Base-by-base conservation (phyloP, 345 rosid species). In the Arabis hirsuta region DNA sequence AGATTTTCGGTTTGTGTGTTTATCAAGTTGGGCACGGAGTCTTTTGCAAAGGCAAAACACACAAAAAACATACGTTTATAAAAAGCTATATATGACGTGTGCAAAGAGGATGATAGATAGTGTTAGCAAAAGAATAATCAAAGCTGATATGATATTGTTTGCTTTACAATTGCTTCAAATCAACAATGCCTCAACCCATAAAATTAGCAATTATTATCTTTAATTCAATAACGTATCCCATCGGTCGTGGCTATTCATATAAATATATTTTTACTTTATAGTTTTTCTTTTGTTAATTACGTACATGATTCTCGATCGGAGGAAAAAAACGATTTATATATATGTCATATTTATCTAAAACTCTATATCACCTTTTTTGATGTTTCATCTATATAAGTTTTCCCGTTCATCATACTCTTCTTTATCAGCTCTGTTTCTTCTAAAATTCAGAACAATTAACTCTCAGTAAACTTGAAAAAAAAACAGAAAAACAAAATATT, bases 341-440 rank as follows among this genome's bases (percentile, higher is more conserved):
- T 29, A 31, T 67, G 14, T 60, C 57, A 68, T 45, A 51, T 61
- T 68, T 75, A 75, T 75, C 79, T 48, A 75, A 68, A 75, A 75
- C 79, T 46, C 70, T 74, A 13, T 43, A 39, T 62, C 65, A 68
- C 53, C 45, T 75, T 75, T 66, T 73, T 61, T 44, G 55, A 61
- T 62, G 64, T 14, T 54, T 34, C 68, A 34, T 34, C 6, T 36
- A 75, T 75, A 54, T 75, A 69, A 75, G 69, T 68, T 53, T 51
- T 36, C 55, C 5, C 31, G 20, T 69, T 62, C 79, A 36, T 13
- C 58, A 26, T 36, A 68, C 36, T 60, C 67, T 44, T 51, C 27
- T 14, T 22, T 66, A 55, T 56, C 31, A 45, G 13, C 53, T 62
- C 2, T 42, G 62, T 26, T 11, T 32, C 44, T 42, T 71, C 69